A percentile compares a stretch with the other conserved stretches of the same genome.
Conservation (phyloP, 2,329 filamentous ascomycete genomes). For the Penicillium sp. region DNA sequence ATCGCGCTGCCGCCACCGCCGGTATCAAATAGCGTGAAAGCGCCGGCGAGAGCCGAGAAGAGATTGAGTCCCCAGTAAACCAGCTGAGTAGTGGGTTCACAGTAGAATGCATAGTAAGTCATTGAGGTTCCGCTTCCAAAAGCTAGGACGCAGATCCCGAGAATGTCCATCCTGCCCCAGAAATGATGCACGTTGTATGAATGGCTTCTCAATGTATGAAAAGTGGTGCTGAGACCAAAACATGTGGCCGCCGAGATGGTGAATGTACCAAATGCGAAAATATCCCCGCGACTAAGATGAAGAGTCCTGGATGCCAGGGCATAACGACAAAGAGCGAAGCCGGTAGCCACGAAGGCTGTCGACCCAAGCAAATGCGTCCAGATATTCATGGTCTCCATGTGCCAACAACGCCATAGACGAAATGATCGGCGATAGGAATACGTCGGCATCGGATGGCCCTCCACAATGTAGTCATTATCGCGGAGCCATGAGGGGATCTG, state of each 20-base stretch:
- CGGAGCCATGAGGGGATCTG: conserved; percentile 26
- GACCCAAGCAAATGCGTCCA: conserved; percentile 10
- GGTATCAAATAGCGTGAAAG: conserved; percentile 26
- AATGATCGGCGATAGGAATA: conserved; percentile 24
- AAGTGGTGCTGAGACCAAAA: conserved; percentile 13
- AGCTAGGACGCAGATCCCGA: conserved; percentile 26
- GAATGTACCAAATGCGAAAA: conserved; percentile 10
- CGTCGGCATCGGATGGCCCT: conserved; percentile 28
- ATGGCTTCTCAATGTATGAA: conserved; percentile 31
- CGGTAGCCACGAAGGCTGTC: conserved; percentile 1
- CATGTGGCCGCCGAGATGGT: conserved; percentile 8
- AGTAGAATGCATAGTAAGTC: conserved; percentile 30
- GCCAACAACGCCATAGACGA: conserved; percentile 17
- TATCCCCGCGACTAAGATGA: conserved; percentile 3
- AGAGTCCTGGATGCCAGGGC: not conserved
- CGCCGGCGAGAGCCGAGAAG: conserved; percentile 12
- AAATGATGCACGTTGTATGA: conserved; percentile 31
- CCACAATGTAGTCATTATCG: conserved; percentile 25
- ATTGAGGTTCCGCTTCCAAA: conserved; percentile 19
- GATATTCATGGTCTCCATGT: conserved; percentile 16
- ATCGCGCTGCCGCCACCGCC: conserved; percentile 28
- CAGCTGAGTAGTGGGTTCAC: conserved; percentile 14
- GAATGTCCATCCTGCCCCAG: conserved; percentile 30
- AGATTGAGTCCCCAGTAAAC: conserved; percentile 26
- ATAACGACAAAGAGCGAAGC: not conserved